A percentile compares a stretch with the other conserved stretches of the same genome.
Evolutionary conservation across 306 rosid genomes (phyloP).

Genomic region (Quercus ilex): DNA sequence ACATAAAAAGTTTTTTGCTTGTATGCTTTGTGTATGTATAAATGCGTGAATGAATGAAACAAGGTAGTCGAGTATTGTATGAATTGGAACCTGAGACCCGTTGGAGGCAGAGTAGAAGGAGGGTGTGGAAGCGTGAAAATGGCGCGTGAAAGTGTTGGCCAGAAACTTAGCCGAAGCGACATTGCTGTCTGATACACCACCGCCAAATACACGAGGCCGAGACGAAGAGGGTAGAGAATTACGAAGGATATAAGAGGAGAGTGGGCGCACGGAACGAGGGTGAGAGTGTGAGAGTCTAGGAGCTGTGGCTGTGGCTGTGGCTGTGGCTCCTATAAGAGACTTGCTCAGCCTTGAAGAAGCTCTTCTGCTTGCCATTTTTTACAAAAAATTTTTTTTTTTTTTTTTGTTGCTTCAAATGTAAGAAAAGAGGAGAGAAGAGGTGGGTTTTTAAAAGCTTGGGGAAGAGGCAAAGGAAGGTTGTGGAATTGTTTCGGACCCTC

Average conservation of each 20-base stretch:
- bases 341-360: slow-evolving; percentile 50
- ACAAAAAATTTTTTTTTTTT: too few relatives aligned
- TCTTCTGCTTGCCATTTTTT: slow-evolving; percentile 62
- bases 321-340: slow-evolving; percentile 38
- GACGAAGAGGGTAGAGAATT: slow-evolving; percentile 15
- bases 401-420: not conserved
- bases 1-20: too few relatives aligned
- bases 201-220: slow-evolving; percentile 17
- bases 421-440: not conserved
- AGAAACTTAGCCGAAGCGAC: slow-evolving; percentile 54
- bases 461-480: slow-evolving; percentile 32
- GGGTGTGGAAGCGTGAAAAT: slow-evolving; percentile 56
- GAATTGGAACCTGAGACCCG: slow-evolving; percentile 55
- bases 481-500: slow-evolving; percentile 21
- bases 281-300: slow-evolving; percentile 21
- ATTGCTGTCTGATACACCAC: slow-evolving; percentile 12
- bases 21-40: not conserved
- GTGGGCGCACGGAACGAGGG: slow-evolving; percentile 19
- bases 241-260: slow-evolving; percentile 7
- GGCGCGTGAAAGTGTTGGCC: slow-evolving; percentile 49
- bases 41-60: not conserved
- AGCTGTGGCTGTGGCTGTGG: slow-evolving; percentile 22
- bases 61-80: too few relatives aligned
- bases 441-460: slow-evolving; percentile 15
- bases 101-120: slow-evolving; percentile 37